Base-by-base conservation (phyloP, 805 yeast genomes). In the Hanseniaspora thailandica region DNA sequence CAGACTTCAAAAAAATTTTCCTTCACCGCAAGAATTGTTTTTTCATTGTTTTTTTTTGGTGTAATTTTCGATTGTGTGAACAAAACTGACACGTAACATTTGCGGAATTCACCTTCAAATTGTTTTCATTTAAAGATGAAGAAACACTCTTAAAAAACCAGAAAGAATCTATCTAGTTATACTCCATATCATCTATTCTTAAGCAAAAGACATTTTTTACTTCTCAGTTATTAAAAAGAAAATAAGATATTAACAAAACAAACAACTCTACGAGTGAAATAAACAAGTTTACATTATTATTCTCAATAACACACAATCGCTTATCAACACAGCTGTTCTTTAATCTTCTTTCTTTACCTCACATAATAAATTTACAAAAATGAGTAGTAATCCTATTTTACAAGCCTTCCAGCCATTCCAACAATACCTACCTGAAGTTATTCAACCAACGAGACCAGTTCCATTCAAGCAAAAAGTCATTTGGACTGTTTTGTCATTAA, bases 351-450 rank as follows among this genome's bases (percentile, higher is more conserved):
- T 15, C 25, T 30, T 20, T 12, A 17, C 20, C 40, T 39, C 34
- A 23, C 20, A 35, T 7, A 20, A 30, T 17, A 5, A 45, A n/a
- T 9, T n/a, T 17, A 38, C 10, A 33, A 48, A 12, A 47, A 66
- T 66, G 68, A 63, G 67, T 55, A 47, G 48, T 26, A 54, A 47
- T 34, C 82, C 85, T 67, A 81, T 86, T 58, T 75, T 89, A 67
- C 96, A 89, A 67, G 76, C 87, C 63, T 94, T 86, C 63, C 86
- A 84, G 67, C 97, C 97, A 23, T 86, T 89, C 67, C 75, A 85
- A 62, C 84, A 94, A 35, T 82, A 81, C 67, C 73, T 89, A 56
- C 96, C 97, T 35, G 96, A 89, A 72, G 93, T 89, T 41, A 80
- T 84, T 61, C 83, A 89, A 15, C 96, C 97, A 20, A 87, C 86